phyloP scores from a whole-genome alignment of 345 rosid species.

The Citrus inodora region DNA sequence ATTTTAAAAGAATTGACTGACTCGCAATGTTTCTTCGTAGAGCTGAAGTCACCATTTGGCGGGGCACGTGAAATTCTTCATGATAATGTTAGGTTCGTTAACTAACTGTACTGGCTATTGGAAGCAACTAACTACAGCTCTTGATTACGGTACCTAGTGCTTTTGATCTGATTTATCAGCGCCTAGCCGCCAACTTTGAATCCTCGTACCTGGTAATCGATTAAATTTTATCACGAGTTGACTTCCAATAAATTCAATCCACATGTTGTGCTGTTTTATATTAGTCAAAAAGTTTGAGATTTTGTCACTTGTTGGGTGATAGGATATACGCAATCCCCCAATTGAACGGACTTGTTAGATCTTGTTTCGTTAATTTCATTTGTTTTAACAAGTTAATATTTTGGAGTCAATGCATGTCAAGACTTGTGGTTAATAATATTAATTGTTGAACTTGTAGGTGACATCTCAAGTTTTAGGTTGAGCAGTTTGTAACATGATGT shows the following conservation, averaged over 20 bases:
- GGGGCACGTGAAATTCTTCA: not conserved
- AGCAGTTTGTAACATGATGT: too few species aligned
- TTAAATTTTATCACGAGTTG: not conserved
- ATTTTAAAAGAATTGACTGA: not conserved
- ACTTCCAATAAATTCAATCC: not conserved
- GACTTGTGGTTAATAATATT: not conserved
- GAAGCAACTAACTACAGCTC: not conserved
- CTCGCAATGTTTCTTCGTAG: not conserved
- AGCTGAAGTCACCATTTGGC: not conserved
- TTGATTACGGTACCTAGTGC: not conserved
- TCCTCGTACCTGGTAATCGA: not conserved
- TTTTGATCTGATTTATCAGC: not conserved
- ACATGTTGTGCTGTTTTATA: not conserved
- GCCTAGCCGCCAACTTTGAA: not conserved
- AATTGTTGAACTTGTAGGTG: not conserved
- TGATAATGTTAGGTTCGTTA: not conserved
- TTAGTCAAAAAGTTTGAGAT: not conserved
- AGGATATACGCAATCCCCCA: too few species aligned
- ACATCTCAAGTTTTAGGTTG: too few species aligned
- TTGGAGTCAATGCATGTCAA: too few species aligned
- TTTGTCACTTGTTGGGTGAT: not conserved
- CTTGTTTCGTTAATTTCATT: too few species aligned
- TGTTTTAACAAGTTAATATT: not conserved
- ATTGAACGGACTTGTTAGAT: too few species aligned
- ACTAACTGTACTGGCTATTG: not conserved